Evolutionary conservation across 345 rosid species (phyloP), one percentile per base, ranked within the genome.

Genomic region (Ceriops zippeliana): DNA sequence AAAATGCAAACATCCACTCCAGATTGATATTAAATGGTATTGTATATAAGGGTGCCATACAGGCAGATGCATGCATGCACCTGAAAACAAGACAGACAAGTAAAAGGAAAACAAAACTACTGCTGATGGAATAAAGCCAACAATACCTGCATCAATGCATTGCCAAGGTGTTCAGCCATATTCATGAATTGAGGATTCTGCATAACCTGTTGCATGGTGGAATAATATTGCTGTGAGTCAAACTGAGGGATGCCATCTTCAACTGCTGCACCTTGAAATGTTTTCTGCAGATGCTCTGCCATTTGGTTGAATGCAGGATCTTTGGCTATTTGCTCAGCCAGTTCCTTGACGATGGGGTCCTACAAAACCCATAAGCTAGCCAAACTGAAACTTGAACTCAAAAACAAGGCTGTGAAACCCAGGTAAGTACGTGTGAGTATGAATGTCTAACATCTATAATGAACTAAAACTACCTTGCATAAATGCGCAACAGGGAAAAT

Each of bases 171-270:
- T 81, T 95, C 93, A 0, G 99, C 99, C 99, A 95, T 95, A 19
- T 89, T 82, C 91, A 85, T 83, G 79, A 95, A 91, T 49, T 88
- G 93, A 38, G 97, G 99, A 81, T 95, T 95, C 81, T 92, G 87
- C 97, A 95, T 91, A 79, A 95, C 98, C 78, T 95, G 96, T 64
- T 90, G 92, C 96, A 95, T 89, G 11, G 99, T 95, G 56, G 85
- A 64, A 42, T 82, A 76, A 75, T 95, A 95, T 65, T 90, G 90
- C 62, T 90, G 86, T 24, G 89, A 68, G 70, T 95, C 96, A 71
- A 95, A 84, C 78, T 81, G 84, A 32, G 98, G 97, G 38, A 82
- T 37, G 59, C 78, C 64, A 0, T 83, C 96, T 21, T 84, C 98
- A 28, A 61, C 73, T 4, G 85, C 31, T 62, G 83, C 80, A 67